Conservation (phyloP, 345 rosid genomes). For the Syzygium aqueum region DNA sequence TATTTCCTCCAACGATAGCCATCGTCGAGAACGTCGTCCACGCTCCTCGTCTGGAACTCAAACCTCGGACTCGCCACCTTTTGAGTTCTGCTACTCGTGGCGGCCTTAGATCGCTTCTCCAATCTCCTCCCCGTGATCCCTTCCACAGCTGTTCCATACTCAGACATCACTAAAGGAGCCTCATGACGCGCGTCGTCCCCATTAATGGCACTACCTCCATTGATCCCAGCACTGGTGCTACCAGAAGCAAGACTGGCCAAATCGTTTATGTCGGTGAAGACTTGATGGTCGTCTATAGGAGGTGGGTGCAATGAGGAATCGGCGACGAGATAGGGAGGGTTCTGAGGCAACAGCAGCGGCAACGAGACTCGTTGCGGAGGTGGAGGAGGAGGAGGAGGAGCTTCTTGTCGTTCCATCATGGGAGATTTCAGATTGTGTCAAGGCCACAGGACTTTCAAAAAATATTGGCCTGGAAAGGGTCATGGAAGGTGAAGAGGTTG, state of each 20-base stretch:
- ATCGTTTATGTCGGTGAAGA: background rate
- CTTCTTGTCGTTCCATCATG: background rate
- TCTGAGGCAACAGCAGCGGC: background rate
- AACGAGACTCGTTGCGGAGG: background rate
- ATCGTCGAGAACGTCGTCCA: slow-evolving; percentile 62
- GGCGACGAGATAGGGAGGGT: background rate
- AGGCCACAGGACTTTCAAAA: background rate
- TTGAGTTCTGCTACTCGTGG: slow-evolving; percentile 20
- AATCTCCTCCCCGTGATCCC: slow-evolving; percentile 9
- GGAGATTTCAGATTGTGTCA: background rate
- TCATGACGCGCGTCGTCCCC: background rate
- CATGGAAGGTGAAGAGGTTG: slow-evolving; percentile 35
- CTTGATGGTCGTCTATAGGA: background rate
- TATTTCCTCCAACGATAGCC: slow-evolving; percentile 76
- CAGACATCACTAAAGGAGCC: background rate
- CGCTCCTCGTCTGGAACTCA: slow-evolving; percentile 63
- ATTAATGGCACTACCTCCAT: background rate
- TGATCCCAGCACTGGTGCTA: background rate
- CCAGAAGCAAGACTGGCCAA: background rate
- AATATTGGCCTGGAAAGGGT: background rate
- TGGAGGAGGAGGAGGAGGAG: background rate
- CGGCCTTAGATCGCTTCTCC: slow-evolving; percentile 10
- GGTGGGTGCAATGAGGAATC: background rate
- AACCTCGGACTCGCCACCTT: slow-evolving; percentile 35
- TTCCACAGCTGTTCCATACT: background rate